Evolutionary conservation across 768 basidiomycete species (phyloP).

Genomic region (Suillus subaureus): DNA sequence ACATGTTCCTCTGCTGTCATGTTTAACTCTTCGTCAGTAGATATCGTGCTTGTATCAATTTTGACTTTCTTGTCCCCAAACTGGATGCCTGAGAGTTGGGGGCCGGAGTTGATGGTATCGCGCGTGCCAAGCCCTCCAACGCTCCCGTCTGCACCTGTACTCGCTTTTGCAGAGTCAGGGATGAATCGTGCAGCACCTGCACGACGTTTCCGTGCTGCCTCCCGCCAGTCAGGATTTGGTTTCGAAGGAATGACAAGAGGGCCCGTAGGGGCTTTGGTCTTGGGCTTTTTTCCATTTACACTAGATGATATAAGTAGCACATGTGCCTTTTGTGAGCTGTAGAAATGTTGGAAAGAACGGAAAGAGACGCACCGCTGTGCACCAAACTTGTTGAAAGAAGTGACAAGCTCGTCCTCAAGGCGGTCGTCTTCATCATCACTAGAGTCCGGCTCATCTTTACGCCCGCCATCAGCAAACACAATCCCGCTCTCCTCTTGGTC

Average conservation of each 20-base stretch:
- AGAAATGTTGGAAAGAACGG: constrained; percentile 40
- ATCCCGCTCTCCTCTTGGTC: constrained; percentile 28
- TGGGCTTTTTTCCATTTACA: constrained; percentile 43
- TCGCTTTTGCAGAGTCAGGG: constrained; percentile 59
- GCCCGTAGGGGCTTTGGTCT: constrained; percentile 42
- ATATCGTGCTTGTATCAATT: constrained; percentile 12
- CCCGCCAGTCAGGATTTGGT: constrained; percentile 91
- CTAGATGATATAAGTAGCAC: constrained; percentile 31
- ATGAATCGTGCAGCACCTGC: constrained; percentile 45
- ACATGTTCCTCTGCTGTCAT: constrained; percentile 29
- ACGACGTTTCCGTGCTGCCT: constrained; percentile 64
- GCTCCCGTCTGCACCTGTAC: constrained; percentile 68
- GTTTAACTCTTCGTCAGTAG: constrained; percentile 19
- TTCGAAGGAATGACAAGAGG: constrained; percentile 87
- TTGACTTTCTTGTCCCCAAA: constrained; percentile 35
- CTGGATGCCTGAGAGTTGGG: constrained; percentile 70
- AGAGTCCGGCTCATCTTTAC: constrained; percentile 44
- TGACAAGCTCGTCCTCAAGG: constrained; percentile 66
- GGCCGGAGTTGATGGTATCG: constrained; percentile 78
- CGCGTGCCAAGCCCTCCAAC: constrained; percentile 76
- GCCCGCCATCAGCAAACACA: constrained; percentile 24
- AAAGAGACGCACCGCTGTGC: constrained; percentile 81
- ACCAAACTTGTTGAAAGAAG: constrained; percentile 71
- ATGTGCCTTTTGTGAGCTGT: constrained; percentile 72
- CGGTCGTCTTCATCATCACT: constrained; percentile 59